Conservation (phyloP, 2,329 filamentous ascomycete species). For the Zymoseptoria ardabiliae region DNA sequence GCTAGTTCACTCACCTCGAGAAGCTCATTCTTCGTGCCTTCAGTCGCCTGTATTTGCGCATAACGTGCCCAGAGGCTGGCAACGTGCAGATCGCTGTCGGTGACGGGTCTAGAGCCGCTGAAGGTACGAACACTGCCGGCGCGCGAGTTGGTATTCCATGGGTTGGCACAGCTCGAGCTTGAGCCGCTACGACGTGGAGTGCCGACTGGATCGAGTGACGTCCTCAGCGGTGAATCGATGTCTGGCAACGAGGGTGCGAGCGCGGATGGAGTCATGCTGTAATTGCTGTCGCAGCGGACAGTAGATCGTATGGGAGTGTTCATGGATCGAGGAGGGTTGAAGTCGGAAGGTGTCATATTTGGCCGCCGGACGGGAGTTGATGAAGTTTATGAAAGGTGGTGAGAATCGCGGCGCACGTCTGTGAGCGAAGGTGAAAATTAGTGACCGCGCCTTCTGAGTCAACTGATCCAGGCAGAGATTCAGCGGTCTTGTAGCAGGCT, state of each 20-base stretch:
- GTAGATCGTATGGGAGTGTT: neutral
- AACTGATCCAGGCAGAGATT: neutral
- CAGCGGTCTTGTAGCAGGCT: neutral
- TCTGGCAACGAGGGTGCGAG: conserved; percentile 12
- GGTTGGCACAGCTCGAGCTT: conserved; percentile 5
- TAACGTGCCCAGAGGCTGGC: conserved; percentile 26
- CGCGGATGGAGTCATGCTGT: conserved; percentile 7
- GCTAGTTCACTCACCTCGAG: conserved; percentile 19
- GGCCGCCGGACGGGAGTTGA: too few relatives aligned
- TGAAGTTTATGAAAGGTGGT: neutral
- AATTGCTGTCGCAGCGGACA: neutral
- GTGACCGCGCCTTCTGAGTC: neutral
- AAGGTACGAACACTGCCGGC: conserved; percentile 3
- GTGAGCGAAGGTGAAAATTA: neutral
- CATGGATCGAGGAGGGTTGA: neutral
- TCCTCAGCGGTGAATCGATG: conserved; percentile 8
- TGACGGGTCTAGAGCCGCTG: neutral
- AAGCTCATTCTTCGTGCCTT: conserved; percentile 28
- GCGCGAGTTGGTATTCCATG: neutral
- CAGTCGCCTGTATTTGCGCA: conserved; percentile 25
- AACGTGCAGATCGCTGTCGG: neutral
- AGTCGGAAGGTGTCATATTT: neutral
- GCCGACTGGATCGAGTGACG: conserved; percentile 16
- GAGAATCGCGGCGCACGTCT: neutral
- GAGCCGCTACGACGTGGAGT: conserved; percentile 16